phyloP scores from a whole-genome alignment of 495 filamentous ascomycete genomes.

The Wilcoxina mikolae region DNA sequence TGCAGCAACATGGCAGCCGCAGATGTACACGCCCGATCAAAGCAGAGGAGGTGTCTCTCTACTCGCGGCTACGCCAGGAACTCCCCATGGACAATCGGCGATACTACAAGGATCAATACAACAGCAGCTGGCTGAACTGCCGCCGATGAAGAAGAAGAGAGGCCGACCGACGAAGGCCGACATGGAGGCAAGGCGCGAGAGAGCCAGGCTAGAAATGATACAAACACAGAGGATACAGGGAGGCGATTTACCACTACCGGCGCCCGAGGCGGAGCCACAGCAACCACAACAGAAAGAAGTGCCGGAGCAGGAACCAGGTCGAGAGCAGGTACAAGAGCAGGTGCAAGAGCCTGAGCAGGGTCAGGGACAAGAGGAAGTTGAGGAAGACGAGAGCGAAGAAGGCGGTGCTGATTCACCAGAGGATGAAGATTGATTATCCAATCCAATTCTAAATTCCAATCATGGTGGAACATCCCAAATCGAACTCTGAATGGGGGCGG shows the following conservation, averaged over 20 bases:
- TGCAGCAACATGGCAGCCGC: not conserved
- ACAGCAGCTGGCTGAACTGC: not conserved
- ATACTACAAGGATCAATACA: not conserved
- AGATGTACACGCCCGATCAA: conserved; percentile 8
- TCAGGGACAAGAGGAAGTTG: not conserved
- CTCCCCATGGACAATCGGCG: too few relatives aligned
- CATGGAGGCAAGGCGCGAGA: conserved; percentile 1
- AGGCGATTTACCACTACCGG: not conserved
- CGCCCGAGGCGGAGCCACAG: not conserved
- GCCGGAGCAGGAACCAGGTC: not conserved
- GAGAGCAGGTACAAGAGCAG: not conserved
- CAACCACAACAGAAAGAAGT: not conserved
- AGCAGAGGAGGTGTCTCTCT: not conserved
- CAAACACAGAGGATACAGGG: not conserved
- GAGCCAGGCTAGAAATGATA: not conserved
- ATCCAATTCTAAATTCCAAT: too few relatives aligned
- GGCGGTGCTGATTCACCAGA: not conserved
- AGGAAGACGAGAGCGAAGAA: not conserved
- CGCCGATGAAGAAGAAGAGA: conserved; percentile 4
- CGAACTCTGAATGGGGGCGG: too few relatives aligned
- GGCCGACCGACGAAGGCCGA: conserved; percentile 3
- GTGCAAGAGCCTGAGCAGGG: not conserved
- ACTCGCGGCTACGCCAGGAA: not conserved
- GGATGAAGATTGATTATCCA: not conserved
- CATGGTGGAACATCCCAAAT: too few relatives aligned